Conservation (phyloP, 306 rosid genomes). For the Prunus mira region DNA sequence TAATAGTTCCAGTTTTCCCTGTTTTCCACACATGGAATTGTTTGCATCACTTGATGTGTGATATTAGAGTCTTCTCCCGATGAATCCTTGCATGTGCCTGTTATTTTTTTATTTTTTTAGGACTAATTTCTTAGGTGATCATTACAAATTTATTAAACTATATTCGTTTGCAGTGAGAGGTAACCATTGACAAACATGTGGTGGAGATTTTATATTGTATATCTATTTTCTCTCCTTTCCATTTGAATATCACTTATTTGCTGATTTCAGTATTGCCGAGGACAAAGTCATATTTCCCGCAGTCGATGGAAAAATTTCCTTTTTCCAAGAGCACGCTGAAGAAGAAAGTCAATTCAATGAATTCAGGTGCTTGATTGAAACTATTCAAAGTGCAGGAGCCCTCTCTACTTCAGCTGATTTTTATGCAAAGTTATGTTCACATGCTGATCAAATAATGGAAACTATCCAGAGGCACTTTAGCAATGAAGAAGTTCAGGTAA, state of each 20-base stretch:
- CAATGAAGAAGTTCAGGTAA: conserved; percentile 95
- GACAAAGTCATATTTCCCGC: conserved; percentile 98
- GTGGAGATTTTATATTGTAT: not conserved
- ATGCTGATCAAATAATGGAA: conserved; percentile 95
- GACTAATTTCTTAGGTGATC: not conserved
- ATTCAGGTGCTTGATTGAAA: conserved; percentile 82
- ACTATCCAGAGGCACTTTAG: conserved; percentile 80
- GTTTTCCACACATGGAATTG: not conserved
- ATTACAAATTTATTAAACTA: not conserved
- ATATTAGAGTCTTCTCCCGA: not conserved
- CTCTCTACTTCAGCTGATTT: conserved; percentile 77
- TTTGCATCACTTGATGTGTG: not conserved
- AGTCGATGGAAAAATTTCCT: conserved; percentile 87
- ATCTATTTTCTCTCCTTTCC: conserved; percentile 3
- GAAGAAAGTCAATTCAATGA: conserved; percentile 97
- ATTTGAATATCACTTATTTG: conserved; percentile 25
- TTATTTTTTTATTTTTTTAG: not conserved
- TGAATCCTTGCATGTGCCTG: not conserved
- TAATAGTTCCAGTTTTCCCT: not conserved
- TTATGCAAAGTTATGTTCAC: conserved; percentile 80
- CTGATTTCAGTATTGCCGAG: conserved; percentile 87
- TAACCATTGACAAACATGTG: not conserved
- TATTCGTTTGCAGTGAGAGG: conserved; percentile 1
- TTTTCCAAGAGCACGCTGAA: conserved; percentile 83
- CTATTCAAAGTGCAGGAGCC: conserved; percentile 83